phyloP scores from a whole-genome alignment of 352 stramenopile species.

The Thalassiosira livingstoniorum region DNA sequence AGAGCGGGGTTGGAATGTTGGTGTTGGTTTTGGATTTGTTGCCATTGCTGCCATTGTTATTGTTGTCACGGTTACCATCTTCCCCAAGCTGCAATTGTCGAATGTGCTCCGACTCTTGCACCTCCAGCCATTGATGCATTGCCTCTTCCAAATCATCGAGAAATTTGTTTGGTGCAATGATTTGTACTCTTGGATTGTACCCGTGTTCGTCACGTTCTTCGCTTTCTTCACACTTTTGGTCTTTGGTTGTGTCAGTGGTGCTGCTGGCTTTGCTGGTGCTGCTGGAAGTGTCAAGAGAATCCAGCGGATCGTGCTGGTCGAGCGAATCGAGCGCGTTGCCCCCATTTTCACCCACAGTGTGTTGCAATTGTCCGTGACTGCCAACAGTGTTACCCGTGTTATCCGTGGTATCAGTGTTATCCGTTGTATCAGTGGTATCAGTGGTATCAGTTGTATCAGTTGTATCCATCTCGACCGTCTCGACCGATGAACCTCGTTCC shows the following conservation, averaged over 20 bases:
- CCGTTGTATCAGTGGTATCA: conserved; percentile 23
- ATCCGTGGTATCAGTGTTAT: too few relatives aligned
- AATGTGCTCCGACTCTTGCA: conserved; percentile 11
- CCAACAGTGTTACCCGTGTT: too few relatives aligned
- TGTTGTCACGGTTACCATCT: background rate
- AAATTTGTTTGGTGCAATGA: conserved; percentile 46
- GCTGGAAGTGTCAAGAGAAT: too few relatives aligned
- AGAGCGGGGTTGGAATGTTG: background rate
- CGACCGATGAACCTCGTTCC: conserved; percentile 20
- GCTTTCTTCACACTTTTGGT: conserved; percentile 1
- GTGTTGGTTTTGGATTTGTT: background rate
- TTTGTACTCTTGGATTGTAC: conserved; percentile 37
- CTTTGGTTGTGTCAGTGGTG: background rate
- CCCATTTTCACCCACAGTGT: too few relatives aligned
- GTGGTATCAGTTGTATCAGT: background rate
- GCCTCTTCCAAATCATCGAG: conserved; percentile 57
- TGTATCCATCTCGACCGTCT: conserved; percentile 16
- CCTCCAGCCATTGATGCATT: conserved; percentile 45
- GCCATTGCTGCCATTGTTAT: too few relatives aligned
- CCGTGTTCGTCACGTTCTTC: conserved; percentile 1
- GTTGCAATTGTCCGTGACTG: too few relatives aligned
- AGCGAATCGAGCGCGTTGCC: too few relatives aligned
- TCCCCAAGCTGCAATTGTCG: background rate
- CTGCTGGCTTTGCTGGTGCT: too few relatives aligned
- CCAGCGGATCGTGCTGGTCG: too few relatives aligned